These are phyloP conservation scores for Tanacetum coccineum DNA, from an alignment of 129 eudicot species.

Conservation along the genomic window DNA sequence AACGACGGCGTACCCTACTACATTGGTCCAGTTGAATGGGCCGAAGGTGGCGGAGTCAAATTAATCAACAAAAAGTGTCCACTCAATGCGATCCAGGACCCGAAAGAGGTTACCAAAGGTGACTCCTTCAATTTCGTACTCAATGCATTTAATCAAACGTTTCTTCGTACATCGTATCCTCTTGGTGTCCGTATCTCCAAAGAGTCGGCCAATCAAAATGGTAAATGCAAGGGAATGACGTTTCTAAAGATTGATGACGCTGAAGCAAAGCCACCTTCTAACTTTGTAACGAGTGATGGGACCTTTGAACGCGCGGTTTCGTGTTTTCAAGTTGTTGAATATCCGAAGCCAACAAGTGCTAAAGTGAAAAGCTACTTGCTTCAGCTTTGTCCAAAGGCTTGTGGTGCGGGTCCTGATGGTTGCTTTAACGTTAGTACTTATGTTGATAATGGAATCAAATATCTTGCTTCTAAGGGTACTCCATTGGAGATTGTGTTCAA, in stretches of 20 bases:
- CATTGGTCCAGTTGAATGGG: slow-evolving; percentile 9
- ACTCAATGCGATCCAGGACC: slow-evolving; percentile 5
- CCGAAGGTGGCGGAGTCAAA: slow-evolving; percentile 24
- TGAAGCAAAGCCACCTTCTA: slow-evolving; percentile 16
- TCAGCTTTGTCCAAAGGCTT: slow-evolving; percentile 16
- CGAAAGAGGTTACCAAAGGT: slow-evolving; percentile 3
- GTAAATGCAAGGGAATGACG: not conserved
- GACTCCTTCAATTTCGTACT: not conserved
- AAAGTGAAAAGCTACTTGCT: slow-evolving; percentile 27
- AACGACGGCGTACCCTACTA: not conserved
- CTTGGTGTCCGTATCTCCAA: slow-evolving; percentile 10
- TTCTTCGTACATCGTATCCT: slow-evolving; percentile 1
- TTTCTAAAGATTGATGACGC: not conserved
- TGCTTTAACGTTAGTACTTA: slow-evolving; percentile 25
- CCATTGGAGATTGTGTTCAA: slow-evolving; percentile 31
- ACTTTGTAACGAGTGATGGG: slow-evolving; percentile 15
- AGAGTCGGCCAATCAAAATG: not conserved
- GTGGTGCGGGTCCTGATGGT: slow-evolving; percentile 25
- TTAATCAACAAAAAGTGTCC: slow-evolving; percentile 25
- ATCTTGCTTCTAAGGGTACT: slow-evolving; percentile 20
- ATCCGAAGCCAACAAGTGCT: slow-evolving; percentile 20
- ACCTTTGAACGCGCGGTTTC: not conserved
- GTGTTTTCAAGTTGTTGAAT: slow-evolving; percentile 18
- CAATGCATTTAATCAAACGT: not conserved
- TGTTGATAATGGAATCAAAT: not conserved